These are phyloP conservation scores for Cercospora sojina DNA, from an alignment of 2,329 filamentous ascomycete species.

Conservation along the genomic window DNA sequence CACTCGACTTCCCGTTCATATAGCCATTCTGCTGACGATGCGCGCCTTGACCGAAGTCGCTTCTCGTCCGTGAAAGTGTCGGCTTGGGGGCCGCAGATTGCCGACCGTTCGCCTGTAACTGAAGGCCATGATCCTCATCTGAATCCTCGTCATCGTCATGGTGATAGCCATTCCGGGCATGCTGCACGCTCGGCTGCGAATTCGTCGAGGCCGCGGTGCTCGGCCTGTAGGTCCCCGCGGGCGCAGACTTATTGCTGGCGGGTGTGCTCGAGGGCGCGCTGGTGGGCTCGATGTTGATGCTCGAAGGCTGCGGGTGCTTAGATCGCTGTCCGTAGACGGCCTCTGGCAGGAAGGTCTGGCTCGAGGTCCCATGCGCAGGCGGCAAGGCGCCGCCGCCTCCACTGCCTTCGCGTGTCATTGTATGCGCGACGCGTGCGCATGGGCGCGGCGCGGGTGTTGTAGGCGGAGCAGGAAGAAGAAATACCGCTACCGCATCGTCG, in stretches of 20 bases:
- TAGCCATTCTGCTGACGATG: constrained; percentile 12
- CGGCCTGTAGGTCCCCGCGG: constrained; percentile 17
- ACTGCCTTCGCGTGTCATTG: constrained; percentile 14
- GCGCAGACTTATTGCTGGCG: constrained; percentile 20
- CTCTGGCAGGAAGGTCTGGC: constrained; percentile 6
- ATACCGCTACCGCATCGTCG: not conserved
- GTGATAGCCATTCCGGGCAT: constrained; percentile 5
- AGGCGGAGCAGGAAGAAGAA: not conserved
- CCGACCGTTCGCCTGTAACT: constrained; percentile 54
- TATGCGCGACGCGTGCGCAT: constrained; percentile 12
- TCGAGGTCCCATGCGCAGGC: constrained; percentile 1
- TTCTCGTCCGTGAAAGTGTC: constrained; percentile 23
- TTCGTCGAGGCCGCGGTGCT: constrained; percentile 18
- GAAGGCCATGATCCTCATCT: constrained; percentile 35
- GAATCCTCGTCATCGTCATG: constrained; percentile 34
- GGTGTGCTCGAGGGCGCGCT: constrained; percentile 24
- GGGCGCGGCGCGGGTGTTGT: constrained; percentile 2
- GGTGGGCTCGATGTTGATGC: constrained; percentile 18
- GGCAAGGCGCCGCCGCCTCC: constrained; percentile 8
- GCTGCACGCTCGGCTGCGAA: constrained; percentile 24
- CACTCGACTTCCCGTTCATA: constrained; percentile 5
- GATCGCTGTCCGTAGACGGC: constrained; percentile 28
- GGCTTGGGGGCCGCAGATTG: constrained; percentile 16
- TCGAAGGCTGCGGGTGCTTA: constrained; percentile 34
- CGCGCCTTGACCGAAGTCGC: constrained; percentile 20